These are phyloP conservation scores for Pythium pyrilobum DNA, from an alignment of 352 stramenopile genomes.

Conservation along the genomic window DNA sequence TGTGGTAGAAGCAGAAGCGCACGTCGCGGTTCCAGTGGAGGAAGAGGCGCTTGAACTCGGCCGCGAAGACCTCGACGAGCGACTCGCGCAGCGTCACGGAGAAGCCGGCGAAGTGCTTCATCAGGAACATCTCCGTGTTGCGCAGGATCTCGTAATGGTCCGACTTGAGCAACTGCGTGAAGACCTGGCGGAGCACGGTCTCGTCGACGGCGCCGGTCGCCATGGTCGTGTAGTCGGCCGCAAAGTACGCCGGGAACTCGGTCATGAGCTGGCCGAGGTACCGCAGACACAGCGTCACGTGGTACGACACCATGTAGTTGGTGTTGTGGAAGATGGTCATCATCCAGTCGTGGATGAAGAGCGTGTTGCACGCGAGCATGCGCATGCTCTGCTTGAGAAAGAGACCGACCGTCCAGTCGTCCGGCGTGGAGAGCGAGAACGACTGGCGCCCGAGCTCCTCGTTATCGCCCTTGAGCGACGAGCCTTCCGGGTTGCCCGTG, in stretches of 20 bases:
- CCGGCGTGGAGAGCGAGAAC: conserved; percentile 27
- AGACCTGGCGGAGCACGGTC: conserved; percentile 39
- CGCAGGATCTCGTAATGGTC: conserved; percentile 76
- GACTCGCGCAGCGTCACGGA: conserved; percentile 52
- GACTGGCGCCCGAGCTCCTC: conserved; percentile 29
- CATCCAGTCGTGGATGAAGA: conserved; percentile 52
- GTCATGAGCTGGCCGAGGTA: conserved; percentile 55
- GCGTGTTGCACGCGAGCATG: conserved; percentile 43
- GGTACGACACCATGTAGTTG: conserved; percentile 63
- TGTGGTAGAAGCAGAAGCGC: conserved; percentile 78
- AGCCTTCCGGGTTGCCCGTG: not conserved
- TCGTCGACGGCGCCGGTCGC: conserved; percentile 25
- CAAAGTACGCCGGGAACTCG: conserved; percentile 61
- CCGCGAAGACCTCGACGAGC: conserved; percentile 41
- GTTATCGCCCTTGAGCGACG: conserved; percentile 22
- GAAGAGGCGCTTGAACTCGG: conserved; percentile 58
- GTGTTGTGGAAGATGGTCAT: conserved; percentile 54
- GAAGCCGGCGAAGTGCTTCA: conserved; percentile 50
- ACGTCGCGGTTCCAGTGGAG: conserved; percentile 84
- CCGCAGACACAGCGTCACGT: conserved; percentile 63
- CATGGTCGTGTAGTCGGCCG: conserved; percentile 9
- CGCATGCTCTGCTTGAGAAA: conserved; percentile 54
- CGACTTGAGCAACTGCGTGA: conserved; percentile 54
- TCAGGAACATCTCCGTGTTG: conserved; percentile 55
- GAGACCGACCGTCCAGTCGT: conserved; percentile 26